Conservation (phyloP, 1,284 basidiomycete genomes). For the Ceratobasidium sp. region DNA sequence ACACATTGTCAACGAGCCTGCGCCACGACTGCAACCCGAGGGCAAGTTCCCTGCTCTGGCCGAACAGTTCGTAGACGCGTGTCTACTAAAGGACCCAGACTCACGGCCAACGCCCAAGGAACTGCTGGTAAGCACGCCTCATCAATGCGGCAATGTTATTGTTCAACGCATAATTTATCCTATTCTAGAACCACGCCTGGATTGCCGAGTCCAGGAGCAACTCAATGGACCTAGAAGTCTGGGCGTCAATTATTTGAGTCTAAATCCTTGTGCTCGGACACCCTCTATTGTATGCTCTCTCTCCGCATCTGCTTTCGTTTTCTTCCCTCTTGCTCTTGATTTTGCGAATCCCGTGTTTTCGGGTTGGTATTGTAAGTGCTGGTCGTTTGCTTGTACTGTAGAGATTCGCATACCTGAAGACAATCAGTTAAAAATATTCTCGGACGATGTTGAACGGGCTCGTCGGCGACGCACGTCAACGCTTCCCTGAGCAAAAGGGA, state of each 20-base stretch:
- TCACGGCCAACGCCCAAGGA: conserved; percentile 81
- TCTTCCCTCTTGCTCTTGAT: conserved; percentile 33
- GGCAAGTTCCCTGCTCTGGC: conserved; percentile 75
- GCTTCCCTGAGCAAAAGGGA: background rate
- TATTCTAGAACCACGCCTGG: conserved; percentile 64
- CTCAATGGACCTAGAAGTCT: conserved; percentile 65
- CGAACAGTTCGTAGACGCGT: conserved; percentile 81
- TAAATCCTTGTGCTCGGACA: conserved; percentile 38
- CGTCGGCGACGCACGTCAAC: background rate
- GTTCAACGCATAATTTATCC: background rate
- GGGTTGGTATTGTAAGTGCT: conserved; percentile 31
- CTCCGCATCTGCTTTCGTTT: conserved; percentile 46
- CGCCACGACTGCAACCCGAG: conserved; percentile 76
- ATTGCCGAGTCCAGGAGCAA: conserved; percentile 59
- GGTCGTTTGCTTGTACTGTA: conserved; percentile 38
- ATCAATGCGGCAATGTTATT: conserved; percentile 31
- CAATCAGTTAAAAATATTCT: conserved; percentile 19
- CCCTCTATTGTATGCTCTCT: conserved; percentile 45
- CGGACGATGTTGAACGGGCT: background rate
- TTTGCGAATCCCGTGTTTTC: conserved; percentile 1
- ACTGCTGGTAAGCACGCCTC: conserved; percentile 64
- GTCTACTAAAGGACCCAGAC: conserved; percentile 84
- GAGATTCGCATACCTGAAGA: conserved; percentile 36
- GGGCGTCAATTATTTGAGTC: conserved; percentile 65
- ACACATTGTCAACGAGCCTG: conserved; percentile 97